A percentile compares a stretch with the other conserved stretches of the same genome.
Conservation (phyloP, 441 rosid species). For the Mallotus repandus region DNA sequence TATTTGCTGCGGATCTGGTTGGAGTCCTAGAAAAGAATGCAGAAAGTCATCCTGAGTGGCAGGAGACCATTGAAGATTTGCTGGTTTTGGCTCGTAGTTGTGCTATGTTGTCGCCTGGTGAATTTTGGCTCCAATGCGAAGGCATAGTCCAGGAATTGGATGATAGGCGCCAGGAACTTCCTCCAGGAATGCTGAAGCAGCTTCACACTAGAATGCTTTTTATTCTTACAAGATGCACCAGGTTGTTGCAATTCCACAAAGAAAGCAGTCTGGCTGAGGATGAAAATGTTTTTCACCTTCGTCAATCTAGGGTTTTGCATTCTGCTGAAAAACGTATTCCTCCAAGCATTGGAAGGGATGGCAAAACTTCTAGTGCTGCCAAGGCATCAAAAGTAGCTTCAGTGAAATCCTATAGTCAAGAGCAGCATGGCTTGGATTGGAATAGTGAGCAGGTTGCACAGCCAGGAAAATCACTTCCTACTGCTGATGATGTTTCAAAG, state of each 20-base stretch:
- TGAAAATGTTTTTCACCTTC: conserved; percentile 72
- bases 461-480: conserved; percentile 40
- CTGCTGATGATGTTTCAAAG: conserved; percentile 44
- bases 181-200: conserved; percentile 87
- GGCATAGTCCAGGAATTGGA: conserved; percentile 97
- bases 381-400: conserved; percentile 53
- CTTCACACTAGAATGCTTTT: conserved; percentile 97
- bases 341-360: conserved; percentile 45
- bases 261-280: conserved; percentile 92
- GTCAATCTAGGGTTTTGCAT: conserved; percentile 71
- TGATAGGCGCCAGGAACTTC: conserved; percentile 97
- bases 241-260: conserved; percentile 96
- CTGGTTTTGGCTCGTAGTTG: conserved; percentile 93
- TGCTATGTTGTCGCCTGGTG: conserved; percentile 87
- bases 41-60: conserved; percentile 95
- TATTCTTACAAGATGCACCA: conserved; percentile 95
- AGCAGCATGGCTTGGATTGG: conserved; percentile 76
- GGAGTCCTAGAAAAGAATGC: conserved; percentile 95
- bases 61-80: conserved; percentile 95
- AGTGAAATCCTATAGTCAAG: conserved; percentile 87
- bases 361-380: conserved; percentile 60
- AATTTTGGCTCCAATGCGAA: conserved; percentile 99
- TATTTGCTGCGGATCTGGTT: conserved; percentile 93
- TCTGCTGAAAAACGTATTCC: conserved; percentile 68
- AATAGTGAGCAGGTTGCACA: conserved; percentile 48